Evolutionary conservation across 768 basidiomycete species (phyloP).

Genomic region (Lactarius vividus): DNA sequence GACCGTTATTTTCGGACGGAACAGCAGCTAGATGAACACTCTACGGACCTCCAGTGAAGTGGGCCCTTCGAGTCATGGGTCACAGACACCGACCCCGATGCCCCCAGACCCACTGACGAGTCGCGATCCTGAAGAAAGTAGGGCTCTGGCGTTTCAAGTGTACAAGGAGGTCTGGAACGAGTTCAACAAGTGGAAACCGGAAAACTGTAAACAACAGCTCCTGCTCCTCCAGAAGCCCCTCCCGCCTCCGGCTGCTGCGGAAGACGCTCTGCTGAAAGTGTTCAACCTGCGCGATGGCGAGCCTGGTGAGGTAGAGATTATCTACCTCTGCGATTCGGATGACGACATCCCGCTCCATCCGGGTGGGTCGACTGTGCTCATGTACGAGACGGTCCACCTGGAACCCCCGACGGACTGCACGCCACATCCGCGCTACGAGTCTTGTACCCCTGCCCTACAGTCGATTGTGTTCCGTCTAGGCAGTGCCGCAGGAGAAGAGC

Average conservation of each 20-base stretch:
- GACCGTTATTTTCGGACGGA: neutral
- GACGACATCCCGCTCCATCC: conserved; percentile 12
- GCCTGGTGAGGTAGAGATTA: conserved; percentile 8
- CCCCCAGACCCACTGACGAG: neutral
- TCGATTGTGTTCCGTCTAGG: conserved; percentile 39
- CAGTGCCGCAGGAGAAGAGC: conserved; percentile 39
- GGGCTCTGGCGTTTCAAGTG: conserved; percentile 14
- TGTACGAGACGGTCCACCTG: neutral
- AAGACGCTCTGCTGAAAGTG: neutral
- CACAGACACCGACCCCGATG: neutral
- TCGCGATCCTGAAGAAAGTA: neutral
- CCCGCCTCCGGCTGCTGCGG: conserved; percentile 8
- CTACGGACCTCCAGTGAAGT: neutral
- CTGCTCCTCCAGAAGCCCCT: conserved; percentile 19
- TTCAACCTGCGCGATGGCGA: neutral
- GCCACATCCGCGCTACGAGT: conserved; percentile 49
- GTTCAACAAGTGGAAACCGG: conserved; percentile 31
- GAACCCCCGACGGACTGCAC: conserved; percentile 12
- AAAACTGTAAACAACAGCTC: conserved; percentile 26
- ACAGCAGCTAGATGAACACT: neutral
- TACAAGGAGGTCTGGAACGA: conserved; percentile 32
- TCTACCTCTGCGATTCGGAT: conserved; percentile 17
- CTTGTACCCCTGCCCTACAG: conserved; percentile 49
- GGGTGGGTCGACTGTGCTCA: conserved; percentile 5
- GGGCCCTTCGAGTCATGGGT: neutral